Base-by-base conservation (phyloP, 148 eudicot species). In the Cornus kousa region DNA sequence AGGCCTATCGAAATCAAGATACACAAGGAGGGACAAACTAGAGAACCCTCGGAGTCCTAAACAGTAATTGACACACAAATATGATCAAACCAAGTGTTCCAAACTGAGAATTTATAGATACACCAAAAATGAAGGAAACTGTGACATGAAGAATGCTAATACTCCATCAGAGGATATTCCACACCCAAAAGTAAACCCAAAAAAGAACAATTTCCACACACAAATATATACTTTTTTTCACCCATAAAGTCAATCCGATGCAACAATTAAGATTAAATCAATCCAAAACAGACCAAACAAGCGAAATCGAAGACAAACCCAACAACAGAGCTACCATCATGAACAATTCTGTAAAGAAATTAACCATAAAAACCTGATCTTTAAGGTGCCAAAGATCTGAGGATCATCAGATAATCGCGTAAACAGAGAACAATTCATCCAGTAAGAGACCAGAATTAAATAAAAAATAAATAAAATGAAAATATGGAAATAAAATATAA, bases 101-200 rank as follows among this genome's bases (percentile, higher is more conserved):
- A 71, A 71, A 87, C 32, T 37, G 72, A 64, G 75, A 75, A 66
- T n/a, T 28, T n/a, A 64, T 65, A 68, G 33, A 77, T 74, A 67
- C 60, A 59, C 70, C 32, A 12, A 8, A 77, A 67, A 23, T 57
- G 67, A 80, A 75, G 83, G 39, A 67, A 84, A 70, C 87, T 80
- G 65, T 82, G 31, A 8, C 65, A 60, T 31, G 79, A 80, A 80
- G 84, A 83, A 84, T 79, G 55, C 87, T 40, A 85, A 71, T 75
- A 68, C 82, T 74, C 57, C 78, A 35, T 76, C 72, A 75, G 70
- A 73, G 87, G 78, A 82, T 87, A 87, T 87, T 77, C 86, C 82
- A 67, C 69, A 70, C 31, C 74, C 71, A 53, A 53, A 53, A 43
- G 48, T 43, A 43, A 43, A 43, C 48, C 48, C 48, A 76, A 70